Evolutionary conservation across 2,329 filamentous ascomycete genomes (phyloP).

Genomic region (Verticillium nonalfalfae): DNA sequence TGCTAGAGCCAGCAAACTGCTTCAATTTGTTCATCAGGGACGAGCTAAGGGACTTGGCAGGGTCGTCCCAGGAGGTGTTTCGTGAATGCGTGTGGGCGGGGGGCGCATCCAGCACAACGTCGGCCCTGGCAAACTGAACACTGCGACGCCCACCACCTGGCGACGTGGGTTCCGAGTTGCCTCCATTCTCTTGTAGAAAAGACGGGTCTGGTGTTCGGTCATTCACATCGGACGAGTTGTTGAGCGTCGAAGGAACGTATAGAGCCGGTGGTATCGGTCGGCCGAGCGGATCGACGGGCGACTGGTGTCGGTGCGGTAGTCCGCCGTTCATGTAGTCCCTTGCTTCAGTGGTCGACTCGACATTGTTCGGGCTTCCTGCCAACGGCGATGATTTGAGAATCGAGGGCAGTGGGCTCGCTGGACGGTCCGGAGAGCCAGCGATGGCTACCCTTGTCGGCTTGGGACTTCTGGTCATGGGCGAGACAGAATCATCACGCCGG

Average conservation of each 20-base stretch:
- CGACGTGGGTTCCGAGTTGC: neutral
- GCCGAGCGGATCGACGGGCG: slow-evolving; percentile 11
- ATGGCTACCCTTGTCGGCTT: slow-evolving; percentile 5
- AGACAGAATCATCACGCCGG: slow-evolving; percentile 16
- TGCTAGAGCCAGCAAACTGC: slow-evolving; percentile 53
- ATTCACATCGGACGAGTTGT: neutral
- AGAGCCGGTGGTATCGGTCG: neutral
- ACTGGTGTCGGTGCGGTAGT: slow-evolving; percentile 21
- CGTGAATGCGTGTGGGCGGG: slow-evolving; percentile 51
- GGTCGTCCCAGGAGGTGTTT: slow-evolving; percentile 61
- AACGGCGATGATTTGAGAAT: slow-evolving; percentile 5
- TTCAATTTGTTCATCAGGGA: slow-evolving; percentile 76
- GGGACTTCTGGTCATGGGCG: slow-evolving; percentile 14
- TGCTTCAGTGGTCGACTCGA: slow-evolving; percentile 16
- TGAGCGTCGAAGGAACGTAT: slow-evolving; percentile 1
- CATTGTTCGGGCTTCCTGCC: slow-evolving; percentile 10
- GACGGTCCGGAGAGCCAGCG: slow-evolving; percentile 2
- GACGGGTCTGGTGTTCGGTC: neutral
- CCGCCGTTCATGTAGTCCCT: slow-evolving; percentile 31
- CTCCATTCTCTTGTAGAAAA: slow-evolving; percentile 1
- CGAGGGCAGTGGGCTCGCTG: slow-evolving; percentile 5
- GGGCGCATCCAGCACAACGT: slow-evolving; percentile 40
- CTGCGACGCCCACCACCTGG: slow-evolving; percentile 29
- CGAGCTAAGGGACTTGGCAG: slow-evolving; percentile 51
- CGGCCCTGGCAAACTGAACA: slow-evolving; percentile 67